A percentile compares a stretch with the other conserved stretches of the same genome.
phyloP scores from a whole-genome alignment of 1,139 yeast genomes.

The Geotrichum australiense region DNA sequence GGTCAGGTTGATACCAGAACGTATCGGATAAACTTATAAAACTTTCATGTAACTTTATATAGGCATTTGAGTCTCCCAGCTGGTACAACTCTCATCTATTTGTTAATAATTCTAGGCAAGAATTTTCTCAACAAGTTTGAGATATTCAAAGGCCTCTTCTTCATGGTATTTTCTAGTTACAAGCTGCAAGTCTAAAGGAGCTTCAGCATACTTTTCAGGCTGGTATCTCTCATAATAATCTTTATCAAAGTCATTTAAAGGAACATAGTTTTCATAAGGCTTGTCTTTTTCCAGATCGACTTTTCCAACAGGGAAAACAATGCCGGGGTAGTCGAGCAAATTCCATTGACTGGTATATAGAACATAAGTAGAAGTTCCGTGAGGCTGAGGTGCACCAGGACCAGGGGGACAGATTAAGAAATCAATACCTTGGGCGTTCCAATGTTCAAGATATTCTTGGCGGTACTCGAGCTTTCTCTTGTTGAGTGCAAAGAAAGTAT shows the following conservation, averaged over 20 bases:
- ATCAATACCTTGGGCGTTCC: constrained; percentile 52
- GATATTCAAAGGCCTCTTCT: constrained; percentile 25
- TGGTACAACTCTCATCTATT: no score
- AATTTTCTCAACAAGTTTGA: constrained; percentile 14
- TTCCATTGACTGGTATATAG: constrained; percentile 48
- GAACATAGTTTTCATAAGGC: constrained; percentile 28
- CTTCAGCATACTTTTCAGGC: constrained; percentile 37
- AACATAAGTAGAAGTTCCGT: constrained; percentile 64
- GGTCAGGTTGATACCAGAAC: no score
- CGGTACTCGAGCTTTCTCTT: constrained; percentile 31
- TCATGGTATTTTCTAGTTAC: constrained; percentile 39
- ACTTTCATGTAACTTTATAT: no score
- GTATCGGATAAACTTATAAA: no score
- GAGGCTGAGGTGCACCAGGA: constrained; percentile 65
- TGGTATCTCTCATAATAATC: constrained; percentile 29
- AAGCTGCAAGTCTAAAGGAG: constrained; percentile 41
- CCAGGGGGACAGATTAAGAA: constrained; percentile 63
- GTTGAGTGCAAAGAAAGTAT: constrained; percentile 36
- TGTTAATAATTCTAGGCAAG: no score
- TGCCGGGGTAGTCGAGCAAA: constrained; percentile 45
- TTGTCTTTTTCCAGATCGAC: constrained; percentile 36
- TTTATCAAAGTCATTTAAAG: constrained; percentile 31
- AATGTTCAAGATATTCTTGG: constrained; percentile 32
- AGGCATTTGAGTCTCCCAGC: no score
- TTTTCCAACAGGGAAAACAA: constrained; percentile 47